Percentiles rank a stretch among this genome's conserved stretches.
Conservation (phyloP, 2,329 filamentous ascomycete genomes). For the Nemania sp. region DNA sequence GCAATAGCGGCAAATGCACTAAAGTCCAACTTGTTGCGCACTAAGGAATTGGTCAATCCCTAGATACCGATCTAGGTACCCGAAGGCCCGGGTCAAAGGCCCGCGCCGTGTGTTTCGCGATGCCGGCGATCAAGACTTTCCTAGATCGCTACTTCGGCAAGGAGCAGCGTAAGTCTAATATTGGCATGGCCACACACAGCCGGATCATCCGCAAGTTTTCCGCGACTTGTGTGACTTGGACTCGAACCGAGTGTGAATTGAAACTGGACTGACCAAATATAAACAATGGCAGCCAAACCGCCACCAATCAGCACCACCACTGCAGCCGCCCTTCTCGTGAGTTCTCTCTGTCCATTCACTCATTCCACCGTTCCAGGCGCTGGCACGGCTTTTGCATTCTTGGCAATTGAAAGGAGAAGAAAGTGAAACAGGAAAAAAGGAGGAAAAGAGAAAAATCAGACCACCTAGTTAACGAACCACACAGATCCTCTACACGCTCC, state of each 20-base stretch:
- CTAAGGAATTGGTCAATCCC: too few relatives aligned
- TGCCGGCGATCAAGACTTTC: slow-evolving; percentile 38
- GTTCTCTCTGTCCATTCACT: slow-evolving; percentile 16
- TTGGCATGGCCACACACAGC: too few relatives aligned
- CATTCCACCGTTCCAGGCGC: background rate
- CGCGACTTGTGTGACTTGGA: background rate
- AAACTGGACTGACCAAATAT: slow-evolving; percentile 29
- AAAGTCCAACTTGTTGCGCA: too few relatives aligned
- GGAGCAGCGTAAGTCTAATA: slow-evolving; percentile 38
- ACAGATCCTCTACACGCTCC: slow-evolving; percentile 77
- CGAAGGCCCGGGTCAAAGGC: too few relatives aligned
- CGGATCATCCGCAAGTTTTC: background rate
- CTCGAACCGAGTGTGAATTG: too few relatives aligned
- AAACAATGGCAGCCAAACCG: slow-evolving; percentile 41
- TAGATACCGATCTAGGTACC: background rate
- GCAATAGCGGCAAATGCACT: slow-evolving; percentile 14
- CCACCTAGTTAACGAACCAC: background rate
- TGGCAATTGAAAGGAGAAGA: background rate
- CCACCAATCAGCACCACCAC: slow-evolving; percentile 46
- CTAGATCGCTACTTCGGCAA: slow-evolving; percentile 37
- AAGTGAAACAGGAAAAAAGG: background rate
- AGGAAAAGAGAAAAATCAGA: background rate
- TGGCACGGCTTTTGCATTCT: background rate
- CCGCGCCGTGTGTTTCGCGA: too few relatives aligned
- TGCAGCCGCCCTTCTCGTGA: slow-evolving; percentile 44